Evolutionary conservation across 129 eudicot genomes (phyloP), one percentile per base, ranked within the genome.

Genomic region (Saposhnikovia divaricata): DNA sequence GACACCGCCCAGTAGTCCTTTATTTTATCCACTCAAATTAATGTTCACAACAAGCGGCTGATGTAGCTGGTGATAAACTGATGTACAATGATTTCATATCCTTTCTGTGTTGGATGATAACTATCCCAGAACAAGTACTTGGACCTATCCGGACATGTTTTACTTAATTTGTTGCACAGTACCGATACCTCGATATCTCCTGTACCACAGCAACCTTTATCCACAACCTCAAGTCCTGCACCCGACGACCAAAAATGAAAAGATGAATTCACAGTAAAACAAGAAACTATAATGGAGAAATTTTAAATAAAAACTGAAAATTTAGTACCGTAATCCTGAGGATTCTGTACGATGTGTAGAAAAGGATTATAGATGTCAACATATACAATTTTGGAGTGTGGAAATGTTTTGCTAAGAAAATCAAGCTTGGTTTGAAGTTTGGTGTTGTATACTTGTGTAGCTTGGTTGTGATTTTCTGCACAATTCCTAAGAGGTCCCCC

Each of bases 101-200:
- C 87, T 66, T 79, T 73, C 34, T 88, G 84, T 11, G 87, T 82
- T 0, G 80, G 90, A 80, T 89, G 90, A 42, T 76, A 86, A 80
- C 90, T 89, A 48, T 89, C 92, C 90, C 92, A 89, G 40, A 89
- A 89, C 19, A 89, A 78, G 50, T 84, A 87, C 13, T 80, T 80
- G 1, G 85, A 34, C 1, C n/a, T 72, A 71, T 86, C 70, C 3
- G 81, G 31, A 74, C 93, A 89, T 34, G 80, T 19, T 13, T 13
- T 25, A 10, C 71, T 73, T 5, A 59, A 31, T 12, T 68, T 31
- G 43, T 81, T 89, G 72, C 93, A 89, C 15, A 87, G 28, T 0
- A 81, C 4, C 13, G 87, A 78, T 0, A 85, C 88, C 80, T 89
- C 90, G 21, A 89, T 6, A 5, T 27, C 59, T 53, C 93, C 93